These are phyloP conservation scores for Hanseniaspora singularis DNA, from an alignment of 805 yeast species.

Conservation along the genomic window DNA sequence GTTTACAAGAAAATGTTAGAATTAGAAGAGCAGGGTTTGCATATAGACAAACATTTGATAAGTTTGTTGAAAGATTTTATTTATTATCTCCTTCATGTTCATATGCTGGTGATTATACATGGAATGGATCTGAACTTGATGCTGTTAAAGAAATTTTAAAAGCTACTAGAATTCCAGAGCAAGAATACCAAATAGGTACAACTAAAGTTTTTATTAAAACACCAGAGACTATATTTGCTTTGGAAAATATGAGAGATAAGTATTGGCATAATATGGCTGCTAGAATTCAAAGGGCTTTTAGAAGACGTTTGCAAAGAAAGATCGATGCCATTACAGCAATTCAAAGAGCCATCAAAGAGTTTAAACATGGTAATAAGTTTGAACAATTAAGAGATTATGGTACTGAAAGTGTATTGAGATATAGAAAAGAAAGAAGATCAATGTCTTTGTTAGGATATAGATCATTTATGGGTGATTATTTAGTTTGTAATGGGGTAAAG, in stretches of 20 bases:
- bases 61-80: slow-evolving; percentile 89
- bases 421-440: slow-evolving; percentile 79
- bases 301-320: slow-evolving; percentile 67
- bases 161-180: slow-evolving; percentile 56
- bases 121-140: slow-evolving; percentile 47
- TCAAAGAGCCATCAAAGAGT: slow-evolving; percentile 73
- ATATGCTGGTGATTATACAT: slow-evolving; percentile 71
- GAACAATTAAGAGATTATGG: slow-evolving; percentile 83
- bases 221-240: slow-evolving; percentile 89
- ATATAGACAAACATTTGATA: slow-evolving; percentile 89
- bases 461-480: slow-evolving; percentile 87
- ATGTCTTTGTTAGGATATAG: slow-evolving; percentile 79
- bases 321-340: slow-evolving; percentile 74
- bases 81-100: slow-evolving; percentile 78
- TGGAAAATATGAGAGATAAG: slow-evolving; percentile 91
- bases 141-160: slow-evolving; percentile 43
- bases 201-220: slow-evolving; percentile 89
- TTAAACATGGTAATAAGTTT: slow-evolving; percentile 67
- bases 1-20: slow-evolving; percentile 91
- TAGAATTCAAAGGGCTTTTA: slow-evolving; percentile 92
- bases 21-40: slow-evolving; percentile 98
- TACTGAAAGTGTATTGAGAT: slow-evolving; percentile 45
- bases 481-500: slow-evolving; percentile 68
- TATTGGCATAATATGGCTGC: slow-evolving; percentile 99
- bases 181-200: slow-evolving; percentile 85